Base-by-base conservation (phyloP, 2,329 filamentous ascomycete species). In the Chaetomium sp. region DNA sequence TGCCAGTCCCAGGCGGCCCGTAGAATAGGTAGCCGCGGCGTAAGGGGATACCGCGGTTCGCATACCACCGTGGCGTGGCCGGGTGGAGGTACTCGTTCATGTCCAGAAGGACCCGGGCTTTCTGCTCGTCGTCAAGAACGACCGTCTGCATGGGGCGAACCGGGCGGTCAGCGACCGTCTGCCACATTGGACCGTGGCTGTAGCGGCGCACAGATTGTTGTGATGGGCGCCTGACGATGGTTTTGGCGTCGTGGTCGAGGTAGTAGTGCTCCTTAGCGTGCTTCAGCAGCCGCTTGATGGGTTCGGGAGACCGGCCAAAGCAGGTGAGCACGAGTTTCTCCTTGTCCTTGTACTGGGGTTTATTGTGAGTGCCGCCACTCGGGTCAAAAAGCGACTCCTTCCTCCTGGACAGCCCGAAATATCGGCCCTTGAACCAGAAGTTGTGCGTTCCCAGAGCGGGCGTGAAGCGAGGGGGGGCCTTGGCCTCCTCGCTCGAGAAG, bases 31-130 rank as follows among this genome's bases (percentile, higher is more conserved):
- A 92, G 0, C 89, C 89, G 35, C 89, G 73, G 0, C 89, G 78
- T 52, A 91, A 84, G 0, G 88, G 88, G 35, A 92, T 89, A 0
- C 88, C 88, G 1, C 87, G 77, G 48, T 83, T 83, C 0, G 86
- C 82, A 65, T 92, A 92, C 86, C 87, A 92, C 8, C 78, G 76
- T 1, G 83, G 80, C 0, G 84, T 88, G 0, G 77, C 73, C 0
- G 88, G 87, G 53, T 89, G 82, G 0, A 94, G 75, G 60, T 89
- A 92, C 63, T 91, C 87, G 61, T 88, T 88, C 64, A 92, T 85
- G 63, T 94, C 89, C 33, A 74, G 73, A 8, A 91, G 71, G 3
- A 92, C 76, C 36, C 77, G 75, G 1, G 78, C 72, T 69, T 91
- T 92, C 65, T 88, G 80, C 46, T 76, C 69, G 7, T 77, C 73